Evolutionary conservation across 208 protist genomes (phyloP).

Genomic region (Novymonas esmeraldas): DNA sequence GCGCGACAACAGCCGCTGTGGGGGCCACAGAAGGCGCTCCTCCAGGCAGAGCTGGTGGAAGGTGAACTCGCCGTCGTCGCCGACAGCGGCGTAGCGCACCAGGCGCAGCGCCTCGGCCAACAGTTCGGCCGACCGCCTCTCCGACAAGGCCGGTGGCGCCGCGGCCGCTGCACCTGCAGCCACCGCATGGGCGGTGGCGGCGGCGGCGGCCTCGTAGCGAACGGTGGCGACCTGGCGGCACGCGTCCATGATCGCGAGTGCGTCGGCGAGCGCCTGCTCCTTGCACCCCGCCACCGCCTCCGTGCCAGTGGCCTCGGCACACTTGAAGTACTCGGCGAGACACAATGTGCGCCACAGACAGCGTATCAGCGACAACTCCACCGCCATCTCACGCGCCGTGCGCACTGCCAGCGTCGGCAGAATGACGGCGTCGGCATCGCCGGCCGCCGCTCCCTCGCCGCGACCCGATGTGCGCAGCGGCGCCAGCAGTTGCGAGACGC

Average conservation of each 20-base stretch:
- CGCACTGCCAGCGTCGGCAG: conserved; percentile 9
- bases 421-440: not conserved
- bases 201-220: not conserved
- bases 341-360: conserved; percentile 72
- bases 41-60: conserved; percentile 61
- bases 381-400: conserved; percentile 37
- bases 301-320: conserved; percentile 13
- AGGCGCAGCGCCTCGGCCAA: conserved; percentile 5
- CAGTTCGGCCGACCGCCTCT: conserved; percentile 1
- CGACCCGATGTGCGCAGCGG: conserved; percentile 3
- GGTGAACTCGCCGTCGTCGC: conserved; percentile 76
- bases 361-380: conserved; percentile 60
- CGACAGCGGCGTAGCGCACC: conserved; percentile 60
- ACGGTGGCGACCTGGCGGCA: conserved; percentile 16
- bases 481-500: conserved; percentile 29
- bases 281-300: conserved; percentile 18
- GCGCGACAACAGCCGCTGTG: conserved; percentile 12
- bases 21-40: conserved; percentile 30
- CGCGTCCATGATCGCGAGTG: conserved; percentile 33
- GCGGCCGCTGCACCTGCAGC: not conserved
- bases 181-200: not conserved
- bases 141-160: not conserved
- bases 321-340: conserved; percentile 41
- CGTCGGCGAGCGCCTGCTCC: conserved; percentile 46
- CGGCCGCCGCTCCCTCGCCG: not conserved